These are phyloP conservation scores for Hymenotorrendiella dingleyae DNA, from an alignment of 2,329 filamentous ascomycete species.

Conservation along the genomic window DNA sequence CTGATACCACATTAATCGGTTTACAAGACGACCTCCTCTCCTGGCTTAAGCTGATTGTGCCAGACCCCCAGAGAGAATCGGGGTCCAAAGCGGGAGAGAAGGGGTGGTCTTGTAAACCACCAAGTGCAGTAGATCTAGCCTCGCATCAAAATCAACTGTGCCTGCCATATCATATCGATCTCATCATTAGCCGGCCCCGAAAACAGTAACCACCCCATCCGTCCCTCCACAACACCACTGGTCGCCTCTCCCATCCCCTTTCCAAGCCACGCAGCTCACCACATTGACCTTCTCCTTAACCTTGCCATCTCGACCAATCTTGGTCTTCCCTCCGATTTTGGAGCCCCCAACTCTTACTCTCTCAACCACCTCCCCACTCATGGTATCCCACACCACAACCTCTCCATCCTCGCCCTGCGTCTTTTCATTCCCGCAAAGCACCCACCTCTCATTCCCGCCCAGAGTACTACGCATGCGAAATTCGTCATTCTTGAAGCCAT, in stretches of 20 bases:
- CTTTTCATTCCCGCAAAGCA: constrained; percentile 73
- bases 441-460: constrained; percentile 69
- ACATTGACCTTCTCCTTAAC: constrained; percentile 54
- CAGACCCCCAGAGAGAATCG: neutral
- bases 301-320: constrained; percentile 54
- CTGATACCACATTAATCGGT: neutral
- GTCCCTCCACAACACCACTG: constrained; percentile 62
- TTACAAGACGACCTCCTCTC: neutral
- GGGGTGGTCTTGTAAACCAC: no score
- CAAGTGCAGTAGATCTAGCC: neutral
- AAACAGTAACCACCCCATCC: constrained; percentile 60
- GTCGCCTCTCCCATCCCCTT: constrained; percentile 54
- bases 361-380: constrained; percentile 64
- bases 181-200: constrained; percentile 33
- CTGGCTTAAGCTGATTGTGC: neutral
- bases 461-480: constrained; percentile 40
- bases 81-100: no score
- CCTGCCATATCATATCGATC: neutral
- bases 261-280: constrained; percentile 58
- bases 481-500: constrained; percentile 36
- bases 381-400: constrained; percentile 74
- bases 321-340: constrained; percentile 36
- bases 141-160: neutral
- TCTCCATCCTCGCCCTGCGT: constrained; percentile 19
- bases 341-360: constrained; percentile 44